Base-by-base conservation (phyloP, 2,329 filamentous ascomycete species). In the Geosmithia morbida region DNA sequence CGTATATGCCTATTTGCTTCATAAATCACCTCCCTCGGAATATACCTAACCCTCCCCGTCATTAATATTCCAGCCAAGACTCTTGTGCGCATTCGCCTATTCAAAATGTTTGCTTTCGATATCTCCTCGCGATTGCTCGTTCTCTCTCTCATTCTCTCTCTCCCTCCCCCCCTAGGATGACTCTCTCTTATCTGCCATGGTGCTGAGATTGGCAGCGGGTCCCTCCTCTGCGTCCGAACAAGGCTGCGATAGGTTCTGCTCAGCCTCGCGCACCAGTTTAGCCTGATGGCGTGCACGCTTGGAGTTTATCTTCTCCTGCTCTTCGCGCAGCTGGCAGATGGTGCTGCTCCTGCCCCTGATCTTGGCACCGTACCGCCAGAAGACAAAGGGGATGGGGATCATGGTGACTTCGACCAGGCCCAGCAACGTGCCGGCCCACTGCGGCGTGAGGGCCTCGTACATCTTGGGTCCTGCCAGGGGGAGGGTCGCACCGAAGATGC, bases 321-420 rank as follows among this genome's bases (percentile, higher is more conserved):
- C 65, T 45, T 67, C 65, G 11, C 64, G 57, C 57, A 68, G 58
- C 50, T 59, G 55, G n/a, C 61, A 58, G 46, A 74, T 66, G 14
- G 75, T 58, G 1, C 65, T 66, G 48, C 74, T 78, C 56, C 63
- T 71, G 6, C 66, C 65, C 2, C 77, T 64, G 46, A 81, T 79
- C 48, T 58, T 60, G 37, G 68, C 67, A 0, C 77, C 77, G 53
- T 74, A 80, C 29, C 67, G 67, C 61, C 87, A 92, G 56, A 94
- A 92, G 1, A 87, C 69, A 48, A 90, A 74, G 0, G 87, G 87
- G 44, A 92, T 88, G 0, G 87, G 86, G 16, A 92, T 82, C 55
- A 87, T 75, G 1, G 70, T 66, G 2, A 87, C 75, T 55, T 90
- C 85, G 2, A 94, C 65, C 46, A 89, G 56, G 0, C 83, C 85